Percentiles rank a stretch among this genome's conserved stretches.
These are phyloP conservation scores for Phaeosphaeria sp. DNA, from an alignment of 2,329 filamentous ascomycete genomes.

Conservation along the genomic window DNA sequence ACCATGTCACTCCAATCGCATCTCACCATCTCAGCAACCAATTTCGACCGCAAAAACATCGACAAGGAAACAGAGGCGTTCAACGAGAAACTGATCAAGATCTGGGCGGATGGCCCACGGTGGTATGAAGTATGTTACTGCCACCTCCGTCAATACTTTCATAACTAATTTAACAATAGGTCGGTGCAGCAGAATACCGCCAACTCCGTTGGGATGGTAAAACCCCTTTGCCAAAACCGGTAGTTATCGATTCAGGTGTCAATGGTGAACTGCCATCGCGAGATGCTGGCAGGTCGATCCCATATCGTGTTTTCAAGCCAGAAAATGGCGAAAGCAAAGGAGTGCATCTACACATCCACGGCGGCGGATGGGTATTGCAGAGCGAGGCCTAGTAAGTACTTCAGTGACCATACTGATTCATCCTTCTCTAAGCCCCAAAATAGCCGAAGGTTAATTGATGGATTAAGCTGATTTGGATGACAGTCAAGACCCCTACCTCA, in stretches of 20 bases:
- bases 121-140: conserved; percentile 57
- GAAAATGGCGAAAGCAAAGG: conserved; percentile 53
- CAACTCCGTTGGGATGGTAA: conserved; percentile 62
- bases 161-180: conserved; percentile 34
- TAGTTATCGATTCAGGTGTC: conserved; percentile 54
- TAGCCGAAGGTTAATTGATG: not conserved
- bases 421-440: not conserved
- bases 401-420: no score
- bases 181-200: conserved; percentile 62
- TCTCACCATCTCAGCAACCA: conserved; percentile 49
- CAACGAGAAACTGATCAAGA: conserved; percentile 53
- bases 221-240: conserved; percentile 57
- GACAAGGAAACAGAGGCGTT: conserved; percentile 51
- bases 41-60: conserved; percentile 52
- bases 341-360: conserved; percentile 64
- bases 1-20: conserved; percentile 47
- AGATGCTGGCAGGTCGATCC: conserved; percentile 58
- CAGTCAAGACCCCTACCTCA: conserved; percentile 57
- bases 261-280: conserved; percentile 60
- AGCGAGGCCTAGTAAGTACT: conserved; percentile 37
- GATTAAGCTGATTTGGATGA: conserved; percentile 6
- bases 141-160: not conserved
- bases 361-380: conserved; percentile 57
- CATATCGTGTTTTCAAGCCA: conserved; percentile 60
- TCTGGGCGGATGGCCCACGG: conserved; percentile 52